Conservation (phyloP, 345 rosid species). For the Camelina neglecta region DNA sequence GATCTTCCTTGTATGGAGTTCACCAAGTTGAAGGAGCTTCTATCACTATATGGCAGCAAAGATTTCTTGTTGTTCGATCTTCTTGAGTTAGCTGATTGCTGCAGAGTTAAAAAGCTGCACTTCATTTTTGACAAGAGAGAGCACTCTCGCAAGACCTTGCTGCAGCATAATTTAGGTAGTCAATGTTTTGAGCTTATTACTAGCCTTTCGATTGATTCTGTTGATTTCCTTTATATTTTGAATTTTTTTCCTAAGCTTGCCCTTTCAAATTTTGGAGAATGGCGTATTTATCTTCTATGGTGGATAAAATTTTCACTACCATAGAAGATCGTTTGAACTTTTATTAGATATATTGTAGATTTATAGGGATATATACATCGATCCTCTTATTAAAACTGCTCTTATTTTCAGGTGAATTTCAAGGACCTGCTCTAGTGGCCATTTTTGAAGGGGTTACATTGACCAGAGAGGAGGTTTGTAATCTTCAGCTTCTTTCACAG, state of each 20-base stretch:
- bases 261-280: slow-evolving; percentile 26
- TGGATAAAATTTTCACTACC: slow-evolving; percentile 12
- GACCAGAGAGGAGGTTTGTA: slow-evolving; percentile 87
- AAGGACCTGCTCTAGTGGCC: slow-evolving; percentile 92
- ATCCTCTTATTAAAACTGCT: slow-evolving; percentile 9
- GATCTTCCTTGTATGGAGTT: slow-evolving; percentile 96
- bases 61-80: slow-evolving; percentile 88
- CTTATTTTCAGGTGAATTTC: slow-evolving; percentile 75
- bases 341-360: background rate
- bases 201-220: background rate
- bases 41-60: slow-evolving; percentile 70
- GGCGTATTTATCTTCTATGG: slow-evolving; percentile 20
- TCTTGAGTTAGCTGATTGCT: slow-evolving; percentile 96
- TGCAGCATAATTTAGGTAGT: slow-evolving; percentile 91
- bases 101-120: slow-evolving; percentile 79
- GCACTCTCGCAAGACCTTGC: slow-evolving; percentile 83
- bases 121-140: slow-evolving; percentile 86
- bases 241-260: slow-evolving; percentile 11
- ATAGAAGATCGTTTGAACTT: slow-evolving; percentile 27
- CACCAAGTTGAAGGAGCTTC: slow-evolving; percentile 75
- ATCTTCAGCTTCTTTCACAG: slow-evolving; percentile 92
- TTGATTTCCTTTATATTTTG: slow-evolving; percentile 11
- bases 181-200: slow-evolving; percentile 31
- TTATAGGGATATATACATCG: slow-evolving; percentile 20
- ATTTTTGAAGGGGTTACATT: slow-evolving; percentile 84